Evolutionary conservation across 148 eudicot genomes (phyloP), one percentile per base, ranked within the genome.

Genomic region (Oxyria digyna): DNA sequence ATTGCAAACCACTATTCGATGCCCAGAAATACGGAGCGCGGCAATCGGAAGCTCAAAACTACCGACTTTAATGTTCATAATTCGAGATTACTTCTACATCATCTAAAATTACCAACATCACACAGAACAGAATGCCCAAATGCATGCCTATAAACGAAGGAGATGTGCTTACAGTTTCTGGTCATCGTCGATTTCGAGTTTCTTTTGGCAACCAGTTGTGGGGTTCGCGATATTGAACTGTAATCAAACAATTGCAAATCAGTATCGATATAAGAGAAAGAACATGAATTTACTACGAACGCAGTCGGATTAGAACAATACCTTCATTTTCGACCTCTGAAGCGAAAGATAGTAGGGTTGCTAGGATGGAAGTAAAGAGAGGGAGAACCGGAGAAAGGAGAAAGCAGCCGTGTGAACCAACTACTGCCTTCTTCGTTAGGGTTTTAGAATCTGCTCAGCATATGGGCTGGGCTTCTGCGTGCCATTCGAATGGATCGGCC

Each of bases 201-300:
- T 89, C 83, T 85, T 89, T 82, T 89, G 93, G 85, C 96, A 89
- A 67, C 96, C 96, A 62, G 93, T 89, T 0, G 96, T 89, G 35
- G 96, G 96, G 79, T 82, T 80, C 0, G 96, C 96, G 62, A 89
- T 85, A 73, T 89, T 89, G 87, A 87, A 85, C 96, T 89, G 71
- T 66, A 52, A 37, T 65, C 14, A 40, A 65, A 65, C 43, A 24
- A 35, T 1, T 27, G 37, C 14, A 57, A 13, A 57, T 57, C 18
- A 27, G 29, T 13, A 26, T 57, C 64, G 13, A 57, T 27, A 57
- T 12, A 57, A 57, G 27, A 4, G 4, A 29, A 3, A 13, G 14
- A 0, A 12, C 6, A 29, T 8, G n/a, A 24, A 27, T 57, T 20
- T 4, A 29, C n/a, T 57, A 12, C 13, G 18, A 14, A 1, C n/a